Conservation (phyloP, 2,329 filamentous ascomycete genomes). For the Mollisia scopiformis region DNA sequence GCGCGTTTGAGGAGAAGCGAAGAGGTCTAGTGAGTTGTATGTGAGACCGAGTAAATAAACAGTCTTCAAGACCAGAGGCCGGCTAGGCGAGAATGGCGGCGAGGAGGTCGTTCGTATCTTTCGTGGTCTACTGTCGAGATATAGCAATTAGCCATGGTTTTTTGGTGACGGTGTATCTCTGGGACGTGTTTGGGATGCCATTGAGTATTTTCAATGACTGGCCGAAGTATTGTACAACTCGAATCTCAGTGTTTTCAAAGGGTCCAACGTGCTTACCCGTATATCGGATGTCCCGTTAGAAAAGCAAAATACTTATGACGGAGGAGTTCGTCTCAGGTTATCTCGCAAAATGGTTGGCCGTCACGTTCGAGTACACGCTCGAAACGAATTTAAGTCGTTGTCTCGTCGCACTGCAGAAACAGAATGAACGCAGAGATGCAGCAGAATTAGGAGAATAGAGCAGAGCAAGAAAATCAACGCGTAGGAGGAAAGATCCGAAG, state of each 20-base stretch:
- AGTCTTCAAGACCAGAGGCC: background rate
- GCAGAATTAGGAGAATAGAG: background rate
- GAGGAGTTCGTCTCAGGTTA: constrained; percentile 18
- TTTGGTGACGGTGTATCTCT: constrained; percentile 1
- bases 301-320: constrained; percentile 19
- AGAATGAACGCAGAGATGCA: constrained; percentile 2
- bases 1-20: constrained; percentile 13
- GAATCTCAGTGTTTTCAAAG: constrained; percentile 4
- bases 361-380: constrained; percentile 2
- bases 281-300: constrained; percentile 19
- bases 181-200: constrained; percentile 1
- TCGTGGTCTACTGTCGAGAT: constrained; percentile 13
- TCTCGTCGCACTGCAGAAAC: constrained; percentile 2
- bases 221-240: constrained; percentile 10
- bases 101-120: constrained; percentile 6
- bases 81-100: background rate
- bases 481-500: background rate
- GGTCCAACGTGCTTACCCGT: constrained; percentile 18
- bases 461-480: background rate
- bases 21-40: constrained; percentile 4
- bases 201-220: constrained; percentile 5
- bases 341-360: constrained; percentile 16
- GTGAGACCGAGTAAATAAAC: constrained; percentile 16
- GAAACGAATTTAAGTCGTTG: constrained; percentile 7
- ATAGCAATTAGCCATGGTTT: constrained; percentile 16